Evolutionary conservation across 345 rosid species (phyloP).

Genomic region (Anastatica hierochuntica): DNA sequence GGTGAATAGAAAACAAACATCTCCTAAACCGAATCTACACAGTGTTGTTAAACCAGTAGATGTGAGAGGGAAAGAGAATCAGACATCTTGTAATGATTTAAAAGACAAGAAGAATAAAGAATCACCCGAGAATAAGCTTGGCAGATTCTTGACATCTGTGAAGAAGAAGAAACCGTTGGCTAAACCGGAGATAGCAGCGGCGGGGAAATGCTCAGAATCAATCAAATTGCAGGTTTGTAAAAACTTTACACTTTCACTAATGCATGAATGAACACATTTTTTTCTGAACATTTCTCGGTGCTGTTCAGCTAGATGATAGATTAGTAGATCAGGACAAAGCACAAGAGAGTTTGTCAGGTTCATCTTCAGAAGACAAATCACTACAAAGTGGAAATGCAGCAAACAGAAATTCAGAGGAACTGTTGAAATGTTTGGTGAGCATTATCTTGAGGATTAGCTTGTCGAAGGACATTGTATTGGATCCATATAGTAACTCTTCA

Average conservation of each 20-base stretch:
- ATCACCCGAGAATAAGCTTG: constrained; percentile 44
- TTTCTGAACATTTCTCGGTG: too few species aligned
- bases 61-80: constrained; percentile 69
- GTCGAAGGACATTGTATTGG: constrained; percentile 40
- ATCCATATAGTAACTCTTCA: constrained; percentile 49
- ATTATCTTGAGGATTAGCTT: constrained; percentile 63
- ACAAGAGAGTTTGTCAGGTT: constrained; percentile 39
- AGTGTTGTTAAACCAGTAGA: constrained; percentile 26
- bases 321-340: constrained; percentile 46
- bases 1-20: constrained; percentile 35
- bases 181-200: too few species aligned
- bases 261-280: too few species aligned
- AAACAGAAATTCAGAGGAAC: constrained; percentile 70
- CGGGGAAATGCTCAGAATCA: too few species aligned
- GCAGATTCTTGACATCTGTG: too few species aligned
- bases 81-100: constrained; percentile 33
- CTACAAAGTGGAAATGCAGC: constrained; percentile 37
- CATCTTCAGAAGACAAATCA: constrained; percentile 32
- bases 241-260: too few species aligned
- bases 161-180: too few species aligned
- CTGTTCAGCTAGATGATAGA: too few species aligned
- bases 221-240: too few species aligned
- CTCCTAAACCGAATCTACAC: constrained; percentile 24
- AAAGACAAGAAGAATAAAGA: constrained; percentile 47
- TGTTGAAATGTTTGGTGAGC: constrained; percentile 45